These are phyloP conservation scores for Umbelopsis ramanniana DNA, from an alignment of 192 early-diverging fungal genomes.

Conservation along the genomic window DNA sequence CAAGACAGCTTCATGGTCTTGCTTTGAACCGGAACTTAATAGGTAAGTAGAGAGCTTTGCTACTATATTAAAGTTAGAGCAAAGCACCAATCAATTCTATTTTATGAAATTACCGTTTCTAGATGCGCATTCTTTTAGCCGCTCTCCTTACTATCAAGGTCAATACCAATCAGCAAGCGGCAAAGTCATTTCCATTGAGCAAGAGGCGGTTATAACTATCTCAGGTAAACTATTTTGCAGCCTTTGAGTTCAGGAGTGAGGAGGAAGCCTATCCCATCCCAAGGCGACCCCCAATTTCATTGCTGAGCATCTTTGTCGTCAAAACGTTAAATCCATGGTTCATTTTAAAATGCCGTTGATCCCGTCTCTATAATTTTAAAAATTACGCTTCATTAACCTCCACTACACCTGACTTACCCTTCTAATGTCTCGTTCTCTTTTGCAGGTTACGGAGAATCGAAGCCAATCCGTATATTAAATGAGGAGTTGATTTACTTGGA, in stretches of 20 bases:
- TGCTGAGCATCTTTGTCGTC: slow-evolving; percentile 8
- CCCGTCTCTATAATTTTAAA: not conserved
- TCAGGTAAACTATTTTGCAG: slow-evolving; percentile 40
- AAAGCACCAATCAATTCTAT: not conserved
- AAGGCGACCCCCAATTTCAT: not conserved
- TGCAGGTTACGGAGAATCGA: slow-evolving; percentile 47
- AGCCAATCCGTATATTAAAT: slow-evolving; percentile 47
- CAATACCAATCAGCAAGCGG: slow-evolving; percentile 52
- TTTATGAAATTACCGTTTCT: not conserved
- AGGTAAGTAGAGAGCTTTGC: slow-evolving; percentile 36
- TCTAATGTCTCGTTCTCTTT: not conserved
- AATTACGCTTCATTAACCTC: too few species aligned
- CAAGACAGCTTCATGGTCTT: slow-evolving; percentile 46
- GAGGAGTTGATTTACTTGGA: slow-evolving; percentile 56
- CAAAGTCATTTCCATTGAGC: slow-evolving; percentile 54
- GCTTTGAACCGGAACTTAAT: slow-evolving; percentile 50
- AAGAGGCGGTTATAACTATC: slow-evolving; percentile 45
- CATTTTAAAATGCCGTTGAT: slow-evolving; percentile 6
- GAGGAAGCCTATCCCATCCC: not conserved
- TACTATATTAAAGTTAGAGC: not conserved
- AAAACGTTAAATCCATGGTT: not conserved
- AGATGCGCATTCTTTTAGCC: slow-evolving; percentile 57
- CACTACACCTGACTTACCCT: not conserved
- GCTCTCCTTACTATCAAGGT: slow-evolving; percentile 59
- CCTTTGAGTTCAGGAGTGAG: slow-evolving; percentile 5